These are phyloP conservation scores for Cytospora paraplurivora DNA, from an alignment of 2,329 filamentous ascomycete species.

Conservation along the genomic window DNA sequence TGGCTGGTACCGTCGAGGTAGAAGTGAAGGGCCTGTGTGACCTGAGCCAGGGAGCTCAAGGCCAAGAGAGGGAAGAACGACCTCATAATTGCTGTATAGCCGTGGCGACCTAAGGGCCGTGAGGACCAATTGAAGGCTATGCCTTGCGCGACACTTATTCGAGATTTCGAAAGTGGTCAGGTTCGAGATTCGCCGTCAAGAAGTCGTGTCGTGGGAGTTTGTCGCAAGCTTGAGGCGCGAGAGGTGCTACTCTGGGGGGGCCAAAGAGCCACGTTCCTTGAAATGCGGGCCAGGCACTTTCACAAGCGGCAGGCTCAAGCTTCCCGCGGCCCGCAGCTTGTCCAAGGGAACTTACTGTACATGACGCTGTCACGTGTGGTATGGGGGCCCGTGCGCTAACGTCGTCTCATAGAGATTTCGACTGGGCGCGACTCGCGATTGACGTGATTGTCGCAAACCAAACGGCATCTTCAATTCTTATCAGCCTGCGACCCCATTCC, in stretches of 20 bases:
- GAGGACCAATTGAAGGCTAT: conserved; percentile 2
- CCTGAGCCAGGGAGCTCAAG: conserved; percentile 68
- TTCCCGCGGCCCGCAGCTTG: conserved; percentile 16
- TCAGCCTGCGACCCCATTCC: neutral
- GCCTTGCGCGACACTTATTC: neutral
- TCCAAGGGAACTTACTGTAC: neutral
- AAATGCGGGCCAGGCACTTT: conserved; percentile 15
- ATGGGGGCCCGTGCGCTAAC: conserved; percentile 1
- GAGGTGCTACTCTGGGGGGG: conserved; percentile 1
- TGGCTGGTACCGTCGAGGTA: conserved; percentile 83
- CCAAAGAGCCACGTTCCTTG: conserved; percentile 24
- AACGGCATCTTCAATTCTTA: conserved; percentile 10
- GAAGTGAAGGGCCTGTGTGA: conserved; percentile 91
- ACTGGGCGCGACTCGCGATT: conserved; percentile 19
- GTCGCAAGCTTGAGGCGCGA: conserved; percentile 14
- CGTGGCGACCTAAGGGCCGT: neutral
- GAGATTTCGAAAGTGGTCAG: neutral
- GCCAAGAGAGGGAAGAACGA: conserved; percentile 66
- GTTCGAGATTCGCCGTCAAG: neutral
- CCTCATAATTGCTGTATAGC: conserved; percentile 50
- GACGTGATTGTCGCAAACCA: conserved; percentile 6
- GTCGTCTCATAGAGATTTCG: neutral
- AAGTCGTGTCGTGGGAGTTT: conserved; percentile 4
- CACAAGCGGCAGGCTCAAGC: conserved; percentile 14
- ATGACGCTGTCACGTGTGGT: conserved; percentile 5